Base-by-base conservation (phyloP, 179 eudicot genomes). In the Silene noctiflora region DNA sequence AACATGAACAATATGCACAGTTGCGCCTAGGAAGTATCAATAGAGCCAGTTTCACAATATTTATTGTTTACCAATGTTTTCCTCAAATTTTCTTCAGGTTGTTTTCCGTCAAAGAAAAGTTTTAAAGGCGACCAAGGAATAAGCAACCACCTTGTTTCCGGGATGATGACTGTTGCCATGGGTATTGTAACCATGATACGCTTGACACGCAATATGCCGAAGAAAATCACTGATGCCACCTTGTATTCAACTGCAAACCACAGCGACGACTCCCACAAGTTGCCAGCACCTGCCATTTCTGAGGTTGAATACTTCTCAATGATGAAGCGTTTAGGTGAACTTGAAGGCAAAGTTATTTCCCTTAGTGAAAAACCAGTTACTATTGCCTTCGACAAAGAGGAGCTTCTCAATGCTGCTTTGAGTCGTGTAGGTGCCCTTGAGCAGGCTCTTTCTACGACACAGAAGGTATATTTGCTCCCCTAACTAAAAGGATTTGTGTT, bases 341-440 rank as follows among this genome's bases (percentile, higher is more conserved):
- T 95, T 70, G 99, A 95, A 76, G 99, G 91, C 72, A 93, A 83
- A 72, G 83, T 93, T 60, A 81, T 68, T 71, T 75, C 84, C 39
- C 86, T 95, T 7, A 72, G 75, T 44, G 78, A 82, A 20, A 89
- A 89, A 79, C 96, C 98, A 3, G 72, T 76, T 29, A 61, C 81
- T 29, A 83, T 91, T 88, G 86, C 98, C 0, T 88, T 88, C 13
- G 98, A 91, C 83, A 93, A 89, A 76, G 98, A 95, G 85, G 92
- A 93, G 74, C 81, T 85, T 87, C 84, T 95, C 59, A 89, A 88
- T 79, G 78, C 78, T 65, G 99, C 98, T 66, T 29, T 93, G 79
- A 75, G 76, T 60, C 91, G 96, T 11, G 90, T 95, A 22, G 86
- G 74, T 66, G 76, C 82, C 48, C 84, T 95, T 17, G 99, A 95